These are phyloP conservation scores for Oryza officinalis DNA, from an alignment of 176 grass and related monocot species.

Conservation along the genomic window DNA sequence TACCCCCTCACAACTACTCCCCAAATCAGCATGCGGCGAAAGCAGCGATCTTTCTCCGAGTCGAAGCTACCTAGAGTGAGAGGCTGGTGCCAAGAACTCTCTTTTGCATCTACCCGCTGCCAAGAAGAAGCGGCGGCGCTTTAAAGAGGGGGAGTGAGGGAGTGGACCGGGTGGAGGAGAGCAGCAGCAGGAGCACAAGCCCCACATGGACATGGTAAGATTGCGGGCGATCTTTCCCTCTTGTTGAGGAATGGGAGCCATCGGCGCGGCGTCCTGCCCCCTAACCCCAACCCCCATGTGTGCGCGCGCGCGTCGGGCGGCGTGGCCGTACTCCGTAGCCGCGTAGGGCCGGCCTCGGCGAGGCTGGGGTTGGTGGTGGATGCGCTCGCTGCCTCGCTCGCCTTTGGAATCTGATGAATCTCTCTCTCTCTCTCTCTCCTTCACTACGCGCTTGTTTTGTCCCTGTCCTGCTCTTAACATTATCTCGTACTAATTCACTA, in stretches of 20 bases:
- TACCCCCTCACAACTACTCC: neutral
- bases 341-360: too few species aligned
- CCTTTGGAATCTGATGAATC: too few species aligned
- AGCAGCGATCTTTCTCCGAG: constrained; percentile 20
- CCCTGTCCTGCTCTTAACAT: too few species aligned
- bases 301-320: constrained; percentile 39
- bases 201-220: constrained; percentile 25
- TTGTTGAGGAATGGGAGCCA: constrained; percentile 27
- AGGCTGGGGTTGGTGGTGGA: neutral
- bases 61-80: neutral
- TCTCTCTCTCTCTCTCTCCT: too few species aligned
- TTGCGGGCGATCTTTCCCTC: constrained; percentile 27
- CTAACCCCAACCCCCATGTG: constrained; percentile 30
- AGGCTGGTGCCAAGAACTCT: neutral
- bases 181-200: neutral
- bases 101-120: neutral
- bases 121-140: constrained; percentile 11
- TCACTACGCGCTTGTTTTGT: too few species aligned
- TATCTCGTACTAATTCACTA: too few species aligned
- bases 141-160: neutral
- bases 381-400: too few species aligned
- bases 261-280: constrained; percentile 27
- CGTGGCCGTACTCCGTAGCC: neutral
- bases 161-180: neutral
- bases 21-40: constrained; percentile 37